Percentiles rank a stretch among this genome's conserved stretches.
Conservation (phyloP, 805 yeast genomes). For the Teunomyces lycoperdinae region DNA sequence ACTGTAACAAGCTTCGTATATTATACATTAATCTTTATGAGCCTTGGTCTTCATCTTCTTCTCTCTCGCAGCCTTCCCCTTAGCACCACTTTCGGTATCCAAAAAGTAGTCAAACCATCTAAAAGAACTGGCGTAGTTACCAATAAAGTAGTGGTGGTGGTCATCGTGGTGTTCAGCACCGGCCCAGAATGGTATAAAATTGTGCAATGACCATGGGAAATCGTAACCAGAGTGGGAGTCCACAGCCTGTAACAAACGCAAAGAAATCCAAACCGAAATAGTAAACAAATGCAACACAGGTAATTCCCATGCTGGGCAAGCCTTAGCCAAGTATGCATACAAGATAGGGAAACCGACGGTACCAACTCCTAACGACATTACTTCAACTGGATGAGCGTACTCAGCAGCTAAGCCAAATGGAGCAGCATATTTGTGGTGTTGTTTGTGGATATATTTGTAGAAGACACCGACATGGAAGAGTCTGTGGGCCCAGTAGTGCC, state of each 20-base stretch:
- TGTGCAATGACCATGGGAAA: constrained; percentile 58
- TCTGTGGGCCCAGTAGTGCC: constrained; percentile 63
- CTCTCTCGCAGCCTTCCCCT: constrained; percentile 49
- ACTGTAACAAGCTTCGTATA: background rate
- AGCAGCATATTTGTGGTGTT: constrained; percentile 60
- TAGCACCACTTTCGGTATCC: constrained; percentile 57
- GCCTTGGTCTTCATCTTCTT: constrained; percentile 39
- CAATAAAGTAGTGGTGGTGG: constrained; percentile 60
- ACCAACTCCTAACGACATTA: constrained; percentile 55
- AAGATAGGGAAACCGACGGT: constrained; percentile 59
- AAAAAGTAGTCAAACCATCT: constrained; percentile 56
- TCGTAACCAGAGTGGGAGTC: constrained; percentile 63
- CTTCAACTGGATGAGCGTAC: constrained; percentile 60
- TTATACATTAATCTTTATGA: constrained; percentile 14
- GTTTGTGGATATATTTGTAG: constrained; percentile 57
- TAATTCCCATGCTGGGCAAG: constrained; percentile 15
- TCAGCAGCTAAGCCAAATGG: constrained; percentile 63
- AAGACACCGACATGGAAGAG: constrained; percentile 55
- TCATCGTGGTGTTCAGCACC: constrained; percentile 64
- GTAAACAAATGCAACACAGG: constrained; percentile 52
- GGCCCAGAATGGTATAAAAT: constrained; percentile 61
- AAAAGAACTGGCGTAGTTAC: constrained; percentile 56
- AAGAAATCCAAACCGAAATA: constrained; percentile 48
- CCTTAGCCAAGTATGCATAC: constrained; percentile 47
- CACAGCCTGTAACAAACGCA: constrained; percentile 57